Evolutionary conservation across 306 rosid species (phyloP).

Genomic region (Cicer chorassanicum): DNA sequence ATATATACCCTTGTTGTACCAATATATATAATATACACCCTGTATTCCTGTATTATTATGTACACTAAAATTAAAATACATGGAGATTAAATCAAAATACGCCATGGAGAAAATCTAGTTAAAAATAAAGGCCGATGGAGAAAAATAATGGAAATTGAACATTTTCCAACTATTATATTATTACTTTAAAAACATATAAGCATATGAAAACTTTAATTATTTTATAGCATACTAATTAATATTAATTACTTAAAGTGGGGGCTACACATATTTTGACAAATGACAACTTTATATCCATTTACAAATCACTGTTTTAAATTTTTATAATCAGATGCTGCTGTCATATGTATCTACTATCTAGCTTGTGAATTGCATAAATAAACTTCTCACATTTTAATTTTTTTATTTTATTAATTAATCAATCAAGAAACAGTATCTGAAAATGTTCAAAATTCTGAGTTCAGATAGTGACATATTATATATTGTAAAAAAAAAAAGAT

Average conservation of each 20-base stretch:
- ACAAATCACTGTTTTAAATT: not conserved
- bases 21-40: too few species aligned
- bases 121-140: too few species aligned
- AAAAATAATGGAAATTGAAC: not conserved
- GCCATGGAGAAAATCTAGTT: too few species aligned
- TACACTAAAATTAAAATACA: too few species aligned
- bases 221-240: not conserved
- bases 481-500: not conserved
- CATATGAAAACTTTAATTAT: not conserved
- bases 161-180: slow-evolving; percentile 27
- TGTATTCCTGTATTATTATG: too few species aligned
- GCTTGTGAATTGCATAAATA: not conserved
- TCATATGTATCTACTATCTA: slow-evolving; percentile 8
- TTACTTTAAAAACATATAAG: slow-evolving; percentile 16
- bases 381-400: slow-evolving; percentile 3
- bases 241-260: slow-evolving; percentile 8
- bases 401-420: not conserved
- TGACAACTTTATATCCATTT: slow-evolving; percentile 44
- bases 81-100: too few species aligned
- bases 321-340: slow-evolving; percentile 39
- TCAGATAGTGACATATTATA: not conserved
- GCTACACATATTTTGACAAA: slow-evolving; percentile 43
- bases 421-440: slow-evolving; percentile 26
- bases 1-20: too few species aligned
- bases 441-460: slow-evolving; percentile 21